Evolutionary conservation across 345 rosid genomes (phyloP), one percentile per base, ranked within the genome.

Genomic region (Arabis hirsuta): DNA sequence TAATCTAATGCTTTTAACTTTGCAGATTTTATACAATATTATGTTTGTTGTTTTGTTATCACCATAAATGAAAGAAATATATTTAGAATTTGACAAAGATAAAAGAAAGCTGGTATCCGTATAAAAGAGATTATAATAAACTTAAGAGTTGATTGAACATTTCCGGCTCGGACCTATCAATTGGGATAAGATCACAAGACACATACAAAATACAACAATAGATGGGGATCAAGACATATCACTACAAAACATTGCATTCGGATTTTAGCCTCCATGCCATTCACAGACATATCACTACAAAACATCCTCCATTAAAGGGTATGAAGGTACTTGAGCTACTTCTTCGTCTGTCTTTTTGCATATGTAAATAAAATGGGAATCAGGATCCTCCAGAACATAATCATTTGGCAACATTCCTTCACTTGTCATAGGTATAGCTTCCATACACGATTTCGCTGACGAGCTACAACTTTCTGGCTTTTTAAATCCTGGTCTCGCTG

Each of bases 401-500:
- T 81, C 88, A 1, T 77, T 73, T 1, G 85, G 96, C 76, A 91
- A 81, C 65, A 85, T 74, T 59, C 97, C 93, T 9, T 81, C 80
- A n/a, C 84, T 88, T 0, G 89, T 86, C 45, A 87, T 8, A 0
- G 93, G 87, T 66, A 89, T 78, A 3, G 96, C 91, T 74, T 91
- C 91, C 74, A 89, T 42, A 68, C 41, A 69, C 12, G 98, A 77
- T 66, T 77, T 84, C 45, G 67, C 64, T 1, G 88, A 70, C 12
- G 88, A 82, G 67, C 77, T 74, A 53, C 80, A 34, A 56, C 51
- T 82, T 19, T 56, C 88, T 2, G 80, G 75, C 77, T 63, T 84
- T 78, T 83, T 79, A 54, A 86, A 89, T 47, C 90, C 96, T 4
- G 97, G 97, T 85, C 96, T 84, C 32, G 96, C 99, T 95, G 88